These are phyloP conservation scores for Amaranthus hypochondriacus DNA, from an alignment of 148 eudicot species.

Conservation along the genomic window DNA sequence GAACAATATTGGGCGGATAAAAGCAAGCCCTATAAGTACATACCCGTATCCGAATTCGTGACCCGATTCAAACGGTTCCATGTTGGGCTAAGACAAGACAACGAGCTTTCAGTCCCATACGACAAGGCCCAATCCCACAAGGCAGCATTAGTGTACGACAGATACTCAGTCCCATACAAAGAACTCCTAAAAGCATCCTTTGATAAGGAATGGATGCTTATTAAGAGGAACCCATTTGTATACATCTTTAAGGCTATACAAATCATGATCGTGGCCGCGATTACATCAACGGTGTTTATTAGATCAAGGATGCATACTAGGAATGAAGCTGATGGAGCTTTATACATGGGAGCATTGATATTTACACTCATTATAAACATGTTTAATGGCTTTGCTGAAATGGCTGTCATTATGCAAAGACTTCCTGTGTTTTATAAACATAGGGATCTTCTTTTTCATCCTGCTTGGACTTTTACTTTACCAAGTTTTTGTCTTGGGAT, in stretches of 20 bases:
- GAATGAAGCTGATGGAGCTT: constrained; percentile 52
- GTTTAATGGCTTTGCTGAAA: constrained; percentile 75
- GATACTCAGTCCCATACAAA: constrained; percentile 44
- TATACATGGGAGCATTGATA: constrained; percentile 63
- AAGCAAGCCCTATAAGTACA: constrained; percentile 44
- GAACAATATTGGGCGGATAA: constrained; percentile 70
- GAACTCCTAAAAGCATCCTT: constrained; percentile 65
- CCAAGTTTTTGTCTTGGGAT: constrained; percentile 66
- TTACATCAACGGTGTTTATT: constrained; percentile 55
- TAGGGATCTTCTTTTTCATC: constrained; percentile 67
- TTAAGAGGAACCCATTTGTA: constrained; percentile 64
- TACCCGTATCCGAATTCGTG: constrained; percentile 54
- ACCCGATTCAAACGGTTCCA: constrained; percentile 61
- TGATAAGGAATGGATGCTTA: constrained; percentile 71
- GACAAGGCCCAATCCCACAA: constrained; percentile 52
- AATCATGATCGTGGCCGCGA: constrained; percentile 52
- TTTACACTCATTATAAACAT: constrained; percentile 56
- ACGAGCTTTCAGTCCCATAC: constrained; percentile 62
- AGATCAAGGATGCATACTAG: constrained; percentile 50
- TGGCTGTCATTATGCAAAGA: constrained; percentile 52
- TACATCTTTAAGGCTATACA: constrained; percentile 65
- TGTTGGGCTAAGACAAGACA: constrained; percentile 59
- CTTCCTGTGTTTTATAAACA: constrained; percentile 83
- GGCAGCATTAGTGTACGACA: constrained; percentile 52
- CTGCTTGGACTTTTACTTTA: constrained; percentile 76